A percentile compares a stretch with the other conserved stretches of the same genome.
These are phyloP conservation scores for Mycena belliarum DNA, from an alignment of 768 basidiomycete species.

Conservation along the genomic window DNA sequence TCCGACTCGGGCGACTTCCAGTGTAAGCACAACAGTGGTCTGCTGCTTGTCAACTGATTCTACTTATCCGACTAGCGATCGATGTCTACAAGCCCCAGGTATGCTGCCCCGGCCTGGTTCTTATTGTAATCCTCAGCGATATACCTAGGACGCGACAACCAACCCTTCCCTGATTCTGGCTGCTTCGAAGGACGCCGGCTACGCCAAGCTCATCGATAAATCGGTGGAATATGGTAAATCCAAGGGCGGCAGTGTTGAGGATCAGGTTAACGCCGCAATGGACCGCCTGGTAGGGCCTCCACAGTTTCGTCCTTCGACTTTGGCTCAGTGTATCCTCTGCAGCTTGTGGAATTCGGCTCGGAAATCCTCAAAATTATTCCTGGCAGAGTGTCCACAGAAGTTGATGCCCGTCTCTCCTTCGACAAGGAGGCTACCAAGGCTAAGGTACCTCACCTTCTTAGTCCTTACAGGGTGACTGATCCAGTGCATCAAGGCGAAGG, in stretches of 20 bases:
- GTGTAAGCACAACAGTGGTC: conserved; percentile 45
- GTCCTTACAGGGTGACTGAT: conserved; percentile 3
- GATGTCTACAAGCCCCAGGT: conserved; percentile 94
- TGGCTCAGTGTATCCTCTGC: neutral
- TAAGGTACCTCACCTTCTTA: conserved; percentile 50
- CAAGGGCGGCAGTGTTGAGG: conserved; percentile 78
- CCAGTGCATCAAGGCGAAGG: conserved; percentile 54
- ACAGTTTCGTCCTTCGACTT: neutral
- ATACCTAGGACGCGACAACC: conserved; percentile 87
- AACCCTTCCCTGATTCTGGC: conserved; percentile 96
- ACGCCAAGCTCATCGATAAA: conserved; percentile 74
- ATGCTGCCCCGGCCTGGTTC: neutral
- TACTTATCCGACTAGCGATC: conserved; percentile 63
- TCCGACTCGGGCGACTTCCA: conserved; percentile 98
- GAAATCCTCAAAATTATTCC: conserved; percentile 95
- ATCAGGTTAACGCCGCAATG: conserved; percentile 74
- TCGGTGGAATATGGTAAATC: conserved; percentile 75
- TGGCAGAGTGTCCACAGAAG: conserved; percentile 98
- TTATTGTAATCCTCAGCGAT: conserved; percentile 1
- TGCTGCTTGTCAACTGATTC: conserved; percentile 11
- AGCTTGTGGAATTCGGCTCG: conserved; percentile 98
- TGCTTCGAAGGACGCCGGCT: conserved; percentile 88
- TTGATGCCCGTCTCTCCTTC: conserved; percentile 96
- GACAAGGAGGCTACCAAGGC: conserved; percentile 91
- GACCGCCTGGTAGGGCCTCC: conserved; percentile 78